Evolutionary conservation across 352 stramenopile genomes (phyloP), one percentile per base, ranked within the genome.

Genomic region (Phytopythium boreale): DNA sequence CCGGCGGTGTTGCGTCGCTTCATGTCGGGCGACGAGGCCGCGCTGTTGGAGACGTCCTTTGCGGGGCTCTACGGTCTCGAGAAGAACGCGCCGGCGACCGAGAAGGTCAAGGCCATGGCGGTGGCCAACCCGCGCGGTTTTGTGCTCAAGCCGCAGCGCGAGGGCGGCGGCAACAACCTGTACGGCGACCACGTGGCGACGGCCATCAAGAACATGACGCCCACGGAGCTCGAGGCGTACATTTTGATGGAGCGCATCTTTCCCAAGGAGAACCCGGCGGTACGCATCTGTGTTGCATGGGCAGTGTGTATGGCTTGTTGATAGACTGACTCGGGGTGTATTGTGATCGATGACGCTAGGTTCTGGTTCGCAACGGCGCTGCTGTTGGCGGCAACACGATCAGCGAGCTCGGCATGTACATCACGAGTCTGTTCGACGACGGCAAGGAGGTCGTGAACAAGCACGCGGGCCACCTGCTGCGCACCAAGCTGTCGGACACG

Each of bases 201-300:
- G 4, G 93, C 93, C 24, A 84, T 99, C 37, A 61, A 84, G 66
- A 87, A 65, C 39, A 86, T 95, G 74, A 86, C 70, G 1, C 71
- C 75, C 0, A 67, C 80, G 3, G 89, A 97, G 59, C 78, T 94
- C 24, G 88, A 90, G 63, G 91, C 87, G 46, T 94, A 88, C 75
- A 99, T 99, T 66, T 75, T 99, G 36, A 99, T 99, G 97, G 80
- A 98, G 74, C 90, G 95, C 14, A 97, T 99, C 61, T 97, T 98
- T 49, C 96, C 97, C 6, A 85, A 90, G 50, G 80, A 89, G 61
- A 89, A 87, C 60, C 69, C 79, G 9, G 88, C 87, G 22, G 78
- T 83, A 69, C 6, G 63, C 2, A 15, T 22, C 41, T 22, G 4
- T 39, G 26, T 5, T 64, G 15, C 26, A 17, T 60, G 29, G 0